A percentile compares a stretch with the other conserved stretches of the same genome.
These are phyloP conservation scores for Paramarasmius palmivorus DNA, from an alignment of 1,284 basidiomycete species.

Conservation along the genomic window DNA sequence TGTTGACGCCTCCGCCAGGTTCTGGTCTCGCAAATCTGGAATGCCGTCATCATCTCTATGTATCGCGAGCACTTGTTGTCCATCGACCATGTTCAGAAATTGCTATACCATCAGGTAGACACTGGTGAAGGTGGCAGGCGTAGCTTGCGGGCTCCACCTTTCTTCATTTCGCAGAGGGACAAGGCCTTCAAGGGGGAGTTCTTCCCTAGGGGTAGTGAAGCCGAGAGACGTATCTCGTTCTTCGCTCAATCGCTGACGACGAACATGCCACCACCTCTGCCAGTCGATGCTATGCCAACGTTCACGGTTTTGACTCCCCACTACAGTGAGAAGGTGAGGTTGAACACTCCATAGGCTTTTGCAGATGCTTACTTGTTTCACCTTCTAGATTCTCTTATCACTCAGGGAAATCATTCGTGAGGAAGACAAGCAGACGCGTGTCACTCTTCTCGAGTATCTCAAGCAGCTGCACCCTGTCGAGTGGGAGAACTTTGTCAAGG, in stretches of 20 bases:
- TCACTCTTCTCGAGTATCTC: slow-evolving; percentile 93
- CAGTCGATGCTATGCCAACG: slow-evolving; percentile 95
- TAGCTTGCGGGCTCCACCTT: slow-evolving; percentile 87
- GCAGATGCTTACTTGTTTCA: slow-evolving; percentile 11
- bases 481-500: slow-evolving; percentile 99
- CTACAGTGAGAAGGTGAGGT: slow-evolving; percentile 87
- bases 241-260: slow-evolving; percentile 94
- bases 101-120: slow-evolving; percentile 94
- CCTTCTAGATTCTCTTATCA: slow-evolving; percentile 77
- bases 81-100: slow-evolving; percentile 92
- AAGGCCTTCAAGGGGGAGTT: slow-evolving; percentile 86
- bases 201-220: slow-evolving; percentile 91
- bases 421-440: slow-evolving; percentile 93
- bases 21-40: slow-evolving; percentile 96
- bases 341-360: not conserved
- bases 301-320: slow-evolving; percentile 96
- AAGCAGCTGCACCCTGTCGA: slow-evolving; percentile 98
- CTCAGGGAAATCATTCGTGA: slow-evolving; percentile 96
- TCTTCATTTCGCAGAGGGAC: slow-evolving; percentile 92
- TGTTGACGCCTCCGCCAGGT: slow-evolving; percentile 50
- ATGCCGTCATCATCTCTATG: slow-evolving; percentile 99
- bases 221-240: slow-evolving; percentile 94
- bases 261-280: slow-evolving; percentile 84
- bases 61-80: slow-evolving; percentile 96
- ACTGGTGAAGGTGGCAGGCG: slow-evolving; percentile 81